Evolutionary conservation across 2,329 filamentous ascomycete genomes (phyloP), one percentile per base, ranked within the genome.

Genomic region (Cladobotryum protrusum): DNA sequence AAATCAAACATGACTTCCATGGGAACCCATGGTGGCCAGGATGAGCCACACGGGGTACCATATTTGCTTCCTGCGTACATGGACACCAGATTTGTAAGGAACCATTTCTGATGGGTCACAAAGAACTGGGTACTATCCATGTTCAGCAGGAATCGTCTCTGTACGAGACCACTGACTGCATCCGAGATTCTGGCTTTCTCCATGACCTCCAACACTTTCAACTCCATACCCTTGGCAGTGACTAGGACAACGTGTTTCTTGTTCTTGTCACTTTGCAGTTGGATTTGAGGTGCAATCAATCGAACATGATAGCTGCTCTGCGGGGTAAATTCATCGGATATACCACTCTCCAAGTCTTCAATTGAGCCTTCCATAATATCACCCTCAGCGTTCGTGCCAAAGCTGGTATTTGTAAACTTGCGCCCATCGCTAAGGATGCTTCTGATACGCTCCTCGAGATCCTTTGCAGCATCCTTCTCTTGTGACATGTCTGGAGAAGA

Each of bases 101-200:
- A 92, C 66, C 86, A 93, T 71, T 95, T 95, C 61, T 92, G 87
- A 54, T 92, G 92, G 1, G 92, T 93, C 45, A 99, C 91, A 59
- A 99, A 99, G 70, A 99, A 96, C 66, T 99, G 93, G 24, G 95
- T 86, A 63, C 92, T 95, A 69, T 99, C 93, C 87, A 97, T 96
- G 57, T 90, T 89, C 55, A 96, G 84, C 24, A 91, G 82, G 72
- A 97, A 96, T 7, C 93, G 86, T 35, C 91, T 86, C 65, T 99
- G 95, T 1, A 99, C 92, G 42, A 99, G 78, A 48, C 93, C 95
- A 61, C 89, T 96, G 61, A 99, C 90, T 58, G 88, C 86, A 65
- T 99, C 93, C 43, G 84, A 91, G 50, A 97, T 82, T 53, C 93
- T 82, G 61, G 90, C 86, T 68, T 95, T 96, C 70, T 99, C 93